Evolutionary conservation across 495 filamentous ascomycete genomes (phyloP).

Genomic region (Aspergillus hancockii): DNA sequence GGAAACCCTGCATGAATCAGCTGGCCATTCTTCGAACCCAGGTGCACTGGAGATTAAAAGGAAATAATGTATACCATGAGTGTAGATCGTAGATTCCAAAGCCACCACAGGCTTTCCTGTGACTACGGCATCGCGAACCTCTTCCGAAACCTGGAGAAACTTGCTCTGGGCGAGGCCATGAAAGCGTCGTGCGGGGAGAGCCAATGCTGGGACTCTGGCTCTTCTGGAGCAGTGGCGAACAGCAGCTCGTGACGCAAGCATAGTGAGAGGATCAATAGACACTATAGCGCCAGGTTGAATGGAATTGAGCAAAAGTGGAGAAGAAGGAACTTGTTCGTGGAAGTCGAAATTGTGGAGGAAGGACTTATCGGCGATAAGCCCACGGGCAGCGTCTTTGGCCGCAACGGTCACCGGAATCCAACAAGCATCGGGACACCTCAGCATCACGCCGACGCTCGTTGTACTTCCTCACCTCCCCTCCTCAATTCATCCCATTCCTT

Average conservation of each 20-base stretch:
- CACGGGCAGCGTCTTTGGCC: slow-evolving; percentile 37
- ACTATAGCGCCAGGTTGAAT: background rate
- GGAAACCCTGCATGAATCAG: slow-evolving; percentile 66
- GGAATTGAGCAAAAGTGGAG: slow-evolving; percentile 6
- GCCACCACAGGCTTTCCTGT: slow-evolving; percentile 81
- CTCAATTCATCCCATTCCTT: slow-evolving; percentile 5
- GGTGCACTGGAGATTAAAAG: no score
- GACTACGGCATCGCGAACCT: slow-evolving; percentile 74
- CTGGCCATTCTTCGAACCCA: background rate
- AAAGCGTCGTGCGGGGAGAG: slow-evolving; percentile 25
- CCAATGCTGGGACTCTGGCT: slow-evolving; percentile 8
- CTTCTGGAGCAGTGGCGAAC: slow-evolving; percentile 23
- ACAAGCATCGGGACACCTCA: slow-evolving; percentile 47
- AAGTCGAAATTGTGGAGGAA: slow-evolving; percentile 23
- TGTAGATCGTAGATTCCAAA: slow-evolving; percentile 89
- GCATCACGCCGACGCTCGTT: slow-evolving; percentile 27
- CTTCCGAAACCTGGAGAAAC: slow-evolving; percentile 75
- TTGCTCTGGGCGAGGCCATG: slow-evolving; percentile 45
- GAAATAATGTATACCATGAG: slow-evolving; percentile 66
- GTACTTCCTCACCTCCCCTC: slow-evolving; percentile 18
- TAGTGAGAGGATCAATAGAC: slow-evolving; percentile 20
- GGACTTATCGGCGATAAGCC: slow-evolving; percentile 34
- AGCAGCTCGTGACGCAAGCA: slow-evolving; percentile 34
- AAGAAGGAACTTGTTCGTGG: slow-evolving; percentile 18
- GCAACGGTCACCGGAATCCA: slow-evolving; percentile 39